Evolutionary conservation across 2,329 filamentous ascomycete species (phyloP).

Genomic region (Ophiobolus disseminans): DNA sequence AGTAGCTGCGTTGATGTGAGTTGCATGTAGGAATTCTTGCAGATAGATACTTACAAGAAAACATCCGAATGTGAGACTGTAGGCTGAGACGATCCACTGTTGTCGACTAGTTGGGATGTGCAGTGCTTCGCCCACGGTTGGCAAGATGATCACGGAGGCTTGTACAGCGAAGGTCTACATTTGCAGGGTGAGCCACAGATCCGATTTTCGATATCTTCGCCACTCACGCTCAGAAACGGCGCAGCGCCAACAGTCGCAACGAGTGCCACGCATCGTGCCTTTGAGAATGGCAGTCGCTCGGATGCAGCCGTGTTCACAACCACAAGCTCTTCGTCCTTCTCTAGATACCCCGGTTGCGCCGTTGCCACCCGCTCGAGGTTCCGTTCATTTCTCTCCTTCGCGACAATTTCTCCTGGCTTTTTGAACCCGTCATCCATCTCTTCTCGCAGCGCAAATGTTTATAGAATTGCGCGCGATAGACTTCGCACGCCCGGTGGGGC

Average conservation of each 20-base stretch:
- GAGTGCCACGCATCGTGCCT: constrained; percentile 37
- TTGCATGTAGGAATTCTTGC: not conserved
- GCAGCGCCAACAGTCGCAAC: constrained; percentile 36
- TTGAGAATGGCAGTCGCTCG: constrained; percentile 37
- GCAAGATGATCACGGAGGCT: constrained; percentile 67
- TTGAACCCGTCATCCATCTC: constrained; percentile 20
- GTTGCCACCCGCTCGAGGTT: constrained; percentile 7
- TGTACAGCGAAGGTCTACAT: constrained; percentile 64
- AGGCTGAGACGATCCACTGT: constrained; percentile 73
- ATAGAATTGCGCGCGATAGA: not conserved
- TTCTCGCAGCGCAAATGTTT: not conserved
- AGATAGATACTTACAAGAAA: constrained; percentile 55
- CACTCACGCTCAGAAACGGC: constrained; percentile 43
- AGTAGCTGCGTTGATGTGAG: constrained; percentile 53
- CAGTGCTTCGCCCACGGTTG: constrained; percentile 65
- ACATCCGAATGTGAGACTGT: constrained; percentile 70
- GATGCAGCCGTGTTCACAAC: constrained; percentile 9
- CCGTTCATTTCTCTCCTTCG: not conserved
- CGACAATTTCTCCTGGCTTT: constrained; percentile 7
- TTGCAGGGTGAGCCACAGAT: not conserved
- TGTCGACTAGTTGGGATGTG: constrained; percentile 64
- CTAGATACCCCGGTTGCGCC: not conserved
- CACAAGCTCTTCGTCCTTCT: constrained; percentile 10
- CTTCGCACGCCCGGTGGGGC: not conserved
- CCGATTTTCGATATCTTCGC: not conserved